phyloP scores from a whole-genome alignment of 2,329 filamentous ascomycete genomes.

The Talaromyces verruculosus region DNA sequence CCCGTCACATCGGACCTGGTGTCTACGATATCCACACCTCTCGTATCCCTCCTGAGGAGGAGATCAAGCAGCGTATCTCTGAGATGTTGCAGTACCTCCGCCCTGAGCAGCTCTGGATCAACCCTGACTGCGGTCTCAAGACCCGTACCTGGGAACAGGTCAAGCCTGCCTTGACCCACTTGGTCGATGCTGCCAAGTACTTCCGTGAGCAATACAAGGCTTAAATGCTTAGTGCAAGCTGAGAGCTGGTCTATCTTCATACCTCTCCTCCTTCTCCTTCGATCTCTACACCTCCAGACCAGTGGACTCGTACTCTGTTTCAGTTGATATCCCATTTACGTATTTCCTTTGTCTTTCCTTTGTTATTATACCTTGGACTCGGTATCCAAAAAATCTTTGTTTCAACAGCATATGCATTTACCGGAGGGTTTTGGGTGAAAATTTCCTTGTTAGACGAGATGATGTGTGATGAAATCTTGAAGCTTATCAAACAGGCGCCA shows the following conservation, averaged over 20 bases:
- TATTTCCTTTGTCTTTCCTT: constrained; percentile 21
- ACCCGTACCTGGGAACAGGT: constrained; percentile 98
- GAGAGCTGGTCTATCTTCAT: neutral
- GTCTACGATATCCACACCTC: constrained; percentile 99
- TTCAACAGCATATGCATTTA: constrained; percentile 24
- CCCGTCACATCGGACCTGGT: constrained; percentile 96
- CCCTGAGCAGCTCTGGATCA: constrained; percentile 98
- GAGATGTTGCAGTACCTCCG: constrained; percentile 98
- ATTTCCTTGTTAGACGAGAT: constrained; percentile 20
- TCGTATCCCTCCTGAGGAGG: constrained; percentile 92
- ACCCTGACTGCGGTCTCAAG: constrained; percentile 99
- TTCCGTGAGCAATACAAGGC: constrained; percentile 82
- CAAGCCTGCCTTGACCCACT: constrained; percentile 91
- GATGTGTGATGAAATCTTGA: constrained; percentile 21
- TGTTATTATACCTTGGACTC: constrained; percentile 8
- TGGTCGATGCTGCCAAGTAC: constrained; percentile 97
- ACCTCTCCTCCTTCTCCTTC: constrained; percentile 23
- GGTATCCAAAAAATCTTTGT: constrained; percentile 13
- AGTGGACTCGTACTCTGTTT: constrained; percentile 4
- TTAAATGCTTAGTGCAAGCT: constrained; percentile 45
- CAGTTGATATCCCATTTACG: constrained; percentile 20
- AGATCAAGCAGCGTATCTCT: constrained; percentile 95
- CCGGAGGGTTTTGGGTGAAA: constrained; percentile 15
- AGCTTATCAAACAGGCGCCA: constrained; percentile 23
- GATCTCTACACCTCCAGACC: constrained; percentile 10